phyloP scores from a whole-genome alignment of 352 stramenopile species.

The Blastocystis sp. region DNA sequence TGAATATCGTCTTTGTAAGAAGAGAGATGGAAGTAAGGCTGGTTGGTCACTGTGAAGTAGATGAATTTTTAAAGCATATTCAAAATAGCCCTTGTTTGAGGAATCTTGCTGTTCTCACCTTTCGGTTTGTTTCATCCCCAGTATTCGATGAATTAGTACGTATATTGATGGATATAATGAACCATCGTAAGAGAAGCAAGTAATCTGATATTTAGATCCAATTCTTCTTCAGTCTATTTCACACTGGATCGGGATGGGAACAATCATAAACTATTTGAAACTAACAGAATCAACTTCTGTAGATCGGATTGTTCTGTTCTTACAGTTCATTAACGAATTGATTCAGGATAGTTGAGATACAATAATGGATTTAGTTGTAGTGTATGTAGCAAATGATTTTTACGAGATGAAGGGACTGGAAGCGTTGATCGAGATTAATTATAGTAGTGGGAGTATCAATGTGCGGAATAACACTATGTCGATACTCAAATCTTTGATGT shows the following conservation, averaged over 20 bases:
- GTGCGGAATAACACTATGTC: constrained; percentile 43
- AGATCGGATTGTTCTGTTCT: constrained; percentile 10
- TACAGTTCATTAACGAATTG: constrained; percentile 15
- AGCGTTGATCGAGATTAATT: constrained; percentile 53
- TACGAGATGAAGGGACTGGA: constrained; percentile 30
- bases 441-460: constrained; percentile 13
- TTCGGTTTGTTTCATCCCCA: neutral
- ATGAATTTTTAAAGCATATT: neutral
- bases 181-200: neutral
- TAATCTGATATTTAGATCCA: constrained; percentile 11
- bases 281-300: constrained; percentile 10
- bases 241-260: neutral
- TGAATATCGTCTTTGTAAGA: neutral
- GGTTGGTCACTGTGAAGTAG: neutral
- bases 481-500: neutral
- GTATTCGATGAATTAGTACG: constrained; percentile 13
- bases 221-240: neutral
- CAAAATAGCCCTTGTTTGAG: neutral
- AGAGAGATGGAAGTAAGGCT: neutral
- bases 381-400: constrained; percentile 3
- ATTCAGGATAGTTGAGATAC: neutral
- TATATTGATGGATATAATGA: constrained; percentile 27
- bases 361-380: neutral
- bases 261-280: constrained; percentile 51
- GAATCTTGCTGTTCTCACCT: neutral